phyloP scores from a whole-genome alignment of 2,329 filamentous ascomycete genomes.

The Berkeleyomyces basicola region DNA sequence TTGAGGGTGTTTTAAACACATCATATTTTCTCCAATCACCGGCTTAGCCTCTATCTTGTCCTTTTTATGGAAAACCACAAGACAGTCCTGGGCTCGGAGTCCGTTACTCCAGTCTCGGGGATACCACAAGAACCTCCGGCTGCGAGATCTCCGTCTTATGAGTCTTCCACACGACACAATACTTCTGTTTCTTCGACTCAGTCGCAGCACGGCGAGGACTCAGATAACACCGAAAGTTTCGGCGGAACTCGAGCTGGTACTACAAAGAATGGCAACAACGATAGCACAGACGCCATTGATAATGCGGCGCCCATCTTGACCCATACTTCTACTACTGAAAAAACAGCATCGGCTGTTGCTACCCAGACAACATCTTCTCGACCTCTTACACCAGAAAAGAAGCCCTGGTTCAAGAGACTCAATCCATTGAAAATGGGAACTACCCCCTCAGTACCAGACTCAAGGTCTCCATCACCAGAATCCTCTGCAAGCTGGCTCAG shows the following conservation, averaged over 20 bases:
- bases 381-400: background rate
- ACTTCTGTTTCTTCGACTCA: background rate
- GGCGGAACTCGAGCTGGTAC: background rate
- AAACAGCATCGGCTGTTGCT: background rate
- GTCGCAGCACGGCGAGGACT: background rate
- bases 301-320: background rate
- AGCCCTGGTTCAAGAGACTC: constrained; percentile 44
- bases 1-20: background rate
- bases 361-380: background rate
- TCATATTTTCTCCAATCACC: background rate
- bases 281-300: background rate
- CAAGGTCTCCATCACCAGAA: constrained; percentile 45
- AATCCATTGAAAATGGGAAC: constrained; percentile 47
- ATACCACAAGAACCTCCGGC: background rate
- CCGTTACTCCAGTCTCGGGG: constrained; percentile 4
- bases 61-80: constrained; percentile 7
- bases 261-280: background rate
- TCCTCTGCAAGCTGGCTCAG: constrained; percentile 59
- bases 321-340: background rate
- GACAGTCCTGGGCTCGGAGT: constrained; percentile 5
- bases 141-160: background rate
- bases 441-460: constrained; percentile 37
- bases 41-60: background rate
- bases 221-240: background rate
- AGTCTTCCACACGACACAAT: background rate